A percentile compares a stretch with the other conserved stretches of the same genome.
phyloP scores from a whole-genome alignment of 768 basidiomycete species.

The Plicaturopsis crispa region DNA sequence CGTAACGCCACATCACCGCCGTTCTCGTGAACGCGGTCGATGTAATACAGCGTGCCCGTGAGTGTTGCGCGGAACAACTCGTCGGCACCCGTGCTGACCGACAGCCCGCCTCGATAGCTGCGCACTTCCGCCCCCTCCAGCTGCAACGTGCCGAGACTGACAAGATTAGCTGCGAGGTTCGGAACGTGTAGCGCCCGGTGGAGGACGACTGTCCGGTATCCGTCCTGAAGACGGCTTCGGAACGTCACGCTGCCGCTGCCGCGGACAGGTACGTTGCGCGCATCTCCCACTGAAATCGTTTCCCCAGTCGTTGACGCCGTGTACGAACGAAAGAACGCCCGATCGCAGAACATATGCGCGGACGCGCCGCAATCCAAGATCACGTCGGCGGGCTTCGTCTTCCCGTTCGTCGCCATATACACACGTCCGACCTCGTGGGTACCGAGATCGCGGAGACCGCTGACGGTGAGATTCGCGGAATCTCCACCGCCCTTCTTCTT shows the following conservation, averaged over 20 bases:
- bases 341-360: slow-evolving; percentile 12
- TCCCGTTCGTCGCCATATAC: too few relatives aligned
- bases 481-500: slow-evolving; percentile 8
- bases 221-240: slow-evolving; percentile 6
- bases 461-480: slow-evolving; percentile 7
- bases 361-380: slow-evolving; percentile 10
- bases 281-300: slow-evolving; percentile 12
- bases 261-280: neutral
- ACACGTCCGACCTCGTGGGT: slow-evolving; percentile 6
- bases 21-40: slow-evolving; percentile 4
- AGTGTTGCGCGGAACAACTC: slow-evolving; percentile 4
- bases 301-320: neutral
- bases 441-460: slow-evolving; percentile 1
- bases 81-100: slow-evolving; percentile 2
- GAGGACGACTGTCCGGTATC: slow-evolving; percentile 5
- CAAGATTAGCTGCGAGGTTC: slow-evolving; percentile 8
- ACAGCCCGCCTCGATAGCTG: slow-evolving; percentile 4
- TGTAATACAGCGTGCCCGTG: slow-evolving; percentile 7
- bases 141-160: slow-evolving; percentile 12
- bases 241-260: slow-evolving; percentile 12
- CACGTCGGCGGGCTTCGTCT: neutral
- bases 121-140: slow-evolving; percentile 4
- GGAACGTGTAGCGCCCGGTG: slow-evolving; percentile 11
- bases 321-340: slow-evolving; percentile 7
- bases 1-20: slow-evolving; percentile 7